Evolutionary conservation across 345 rosid genomes (phyloP).

Genomic region (Isatis tinctoria): DNA sequence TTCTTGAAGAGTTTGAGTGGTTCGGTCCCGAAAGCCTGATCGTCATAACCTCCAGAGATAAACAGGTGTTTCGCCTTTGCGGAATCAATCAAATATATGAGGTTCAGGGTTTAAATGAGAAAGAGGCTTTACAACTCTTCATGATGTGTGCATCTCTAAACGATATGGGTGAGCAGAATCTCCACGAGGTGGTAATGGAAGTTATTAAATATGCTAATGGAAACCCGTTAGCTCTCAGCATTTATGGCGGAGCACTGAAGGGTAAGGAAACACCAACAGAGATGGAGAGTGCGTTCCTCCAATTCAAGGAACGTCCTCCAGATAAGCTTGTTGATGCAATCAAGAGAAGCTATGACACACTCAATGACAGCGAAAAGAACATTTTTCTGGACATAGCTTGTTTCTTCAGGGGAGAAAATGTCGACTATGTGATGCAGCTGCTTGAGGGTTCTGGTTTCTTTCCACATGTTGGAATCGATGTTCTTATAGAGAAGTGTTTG

Average conservation of each 20-base stretch:
- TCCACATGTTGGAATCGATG: constrained; percentile 13
- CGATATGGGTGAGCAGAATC: neutral
- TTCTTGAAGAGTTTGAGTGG: neutral
- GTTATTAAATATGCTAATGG: neutral
- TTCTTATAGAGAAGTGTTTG: constrained; percentile 30
- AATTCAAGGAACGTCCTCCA: neutral
- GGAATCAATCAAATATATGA: neutral
- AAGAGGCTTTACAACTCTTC: neutral
- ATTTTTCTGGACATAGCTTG: constrained; percentile 18
- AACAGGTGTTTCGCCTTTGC: neutral
- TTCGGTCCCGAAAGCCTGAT: constrained; percentile 4
- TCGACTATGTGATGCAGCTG: neutral
- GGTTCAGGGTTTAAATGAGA: neutral
- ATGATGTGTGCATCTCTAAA: neutral
- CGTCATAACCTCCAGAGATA: constrained; percentile 15
- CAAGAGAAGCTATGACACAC: constrained; percentile 8
- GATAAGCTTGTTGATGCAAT: neutral
- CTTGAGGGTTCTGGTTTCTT: constrained; percentile 22
- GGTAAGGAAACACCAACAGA: neutral
- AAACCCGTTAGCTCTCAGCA: constrained; percentile 30
- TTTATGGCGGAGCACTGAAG: neutral
- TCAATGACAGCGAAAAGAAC: neutral
- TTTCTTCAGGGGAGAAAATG: constrained; percentile 1
- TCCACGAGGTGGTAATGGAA: neutral
- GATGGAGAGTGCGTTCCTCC: neutral